Conservation (phyloP, 2,329 filamentous ascomycete genomes). For the Cladophialophora bantiana region DNA sequence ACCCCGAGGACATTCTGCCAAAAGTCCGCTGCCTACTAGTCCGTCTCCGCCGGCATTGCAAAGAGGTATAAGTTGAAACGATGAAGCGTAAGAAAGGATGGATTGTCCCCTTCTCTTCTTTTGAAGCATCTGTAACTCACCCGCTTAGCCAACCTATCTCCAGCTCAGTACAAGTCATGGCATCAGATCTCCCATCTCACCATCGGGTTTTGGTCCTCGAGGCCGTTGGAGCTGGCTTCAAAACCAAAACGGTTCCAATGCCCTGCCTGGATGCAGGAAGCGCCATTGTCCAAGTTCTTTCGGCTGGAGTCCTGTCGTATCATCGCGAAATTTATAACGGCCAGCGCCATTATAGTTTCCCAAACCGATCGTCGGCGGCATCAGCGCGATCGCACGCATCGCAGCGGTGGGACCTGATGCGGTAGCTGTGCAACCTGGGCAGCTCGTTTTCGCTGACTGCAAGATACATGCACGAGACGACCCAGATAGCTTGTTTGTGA, state of each 20-base stretch:
- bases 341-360: conserved; percentile 44
- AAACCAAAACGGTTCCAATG: conserved; percentile 45
- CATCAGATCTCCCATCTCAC: conserved; percentile 1
- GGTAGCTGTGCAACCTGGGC: conserved; percentile 45
- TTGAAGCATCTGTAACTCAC: not conserved
- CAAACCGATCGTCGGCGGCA: conserved; percentile 48
- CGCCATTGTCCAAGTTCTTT: conserved; percentile 51
- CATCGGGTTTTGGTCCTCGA: conserved; percentile 26
- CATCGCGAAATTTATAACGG: conserved; percentile 50
- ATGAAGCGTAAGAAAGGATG: not conserved
- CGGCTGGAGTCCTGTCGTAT: conserved; percentile 52
- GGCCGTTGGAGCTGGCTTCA: conserved; percentile 34
- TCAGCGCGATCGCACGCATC: conserved; percentile 48
- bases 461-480: conserved; percentile 50
- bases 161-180: not conserved
- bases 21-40: not conserved
- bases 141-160: not conserved
- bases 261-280: conserved; percentile 47
- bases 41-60: not conserved
- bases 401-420: conserved; percentile 49
- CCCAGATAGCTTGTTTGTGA: conserved; percentile 41
- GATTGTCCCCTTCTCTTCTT: not conserved
- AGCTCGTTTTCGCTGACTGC: conserved; percentile 51
- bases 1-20: not conserved
- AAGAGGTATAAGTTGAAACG: not conserved